These are phyloP conservation scores for Mycena chlorophos DNA, from an alignment of 768 basidiomycete genomes.

Conservation along the genomic window DNA sequence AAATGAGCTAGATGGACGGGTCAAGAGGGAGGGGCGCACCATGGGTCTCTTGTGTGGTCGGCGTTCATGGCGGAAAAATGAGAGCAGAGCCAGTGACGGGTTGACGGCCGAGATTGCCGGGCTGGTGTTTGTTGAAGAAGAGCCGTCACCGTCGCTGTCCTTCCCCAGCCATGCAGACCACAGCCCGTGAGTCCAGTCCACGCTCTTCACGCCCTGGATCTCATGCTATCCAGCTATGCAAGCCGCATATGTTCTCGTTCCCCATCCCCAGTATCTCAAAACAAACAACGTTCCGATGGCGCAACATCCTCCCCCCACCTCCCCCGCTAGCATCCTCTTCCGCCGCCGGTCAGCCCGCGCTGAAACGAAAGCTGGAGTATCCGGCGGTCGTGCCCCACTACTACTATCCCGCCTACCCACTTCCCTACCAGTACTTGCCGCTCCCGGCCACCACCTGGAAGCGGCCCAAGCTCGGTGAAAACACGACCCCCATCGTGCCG, in stretches of 20 bases:
- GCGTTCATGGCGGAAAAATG: slow-evolving; percentile 63
- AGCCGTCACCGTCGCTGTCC: no score
- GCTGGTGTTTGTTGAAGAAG: slow-evolving; percentile 5
- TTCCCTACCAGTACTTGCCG: slow-evolving; percentile 20
- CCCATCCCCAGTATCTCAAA: slow-evolving; percentile 19
- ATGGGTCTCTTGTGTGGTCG: slow-evolving; percentile 93
- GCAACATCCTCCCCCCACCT: slow-evolving; percentile 20
- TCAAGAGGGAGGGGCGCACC: slow-evolving; percentile 45
- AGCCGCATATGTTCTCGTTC: slow-evolving; percentile 11
- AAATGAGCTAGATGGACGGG: background rate
- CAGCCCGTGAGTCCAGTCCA: no score
- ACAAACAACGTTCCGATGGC: slow-evolving; percentile 8
- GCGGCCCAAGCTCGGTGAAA: slow-evolving; percentile 20
- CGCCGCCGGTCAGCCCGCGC: no score
- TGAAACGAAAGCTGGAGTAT: slow-evolving; percentile 55
- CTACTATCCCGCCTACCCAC: slow-evolving; percentile 31
- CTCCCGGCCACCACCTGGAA: slow-evolving; percentile 15
- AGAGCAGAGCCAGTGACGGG: background rate
- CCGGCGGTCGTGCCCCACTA: slow-evolving; percentile 26
- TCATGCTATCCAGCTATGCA: background rate
- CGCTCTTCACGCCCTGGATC: no score
- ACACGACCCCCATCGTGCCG: slow-evolving; percentile 17
- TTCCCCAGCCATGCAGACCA: no score
- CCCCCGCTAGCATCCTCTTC: slow-evolving; percentile 24
- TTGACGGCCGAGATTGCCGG: no score